These are phyloP conservation scores for Gastrolobium villosum DNA, from an alignment of 306 rosid genomes.

Conservation along the genomic window DNA sequence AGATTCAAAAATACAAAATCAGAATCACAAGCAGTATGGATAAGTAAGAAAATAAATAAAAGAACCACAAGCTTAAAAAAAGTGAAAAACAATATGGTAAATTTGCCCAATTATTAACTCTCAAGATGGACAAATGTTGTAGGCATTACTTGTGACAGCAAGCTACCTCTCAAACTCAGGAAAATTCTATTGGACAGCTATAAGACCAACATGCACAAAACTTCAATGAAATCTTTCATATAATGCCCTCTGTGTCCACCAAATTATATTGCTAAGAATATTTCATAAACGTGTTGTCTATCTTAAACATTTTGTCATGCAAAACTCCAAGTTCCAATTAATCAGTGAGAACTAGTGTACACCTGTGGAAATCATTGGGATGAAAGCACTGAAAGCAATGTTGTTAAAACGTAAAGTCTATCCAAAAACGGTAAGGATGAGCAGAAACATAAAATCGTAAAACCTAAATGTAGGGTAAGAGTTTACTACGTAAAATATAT, in stretches of 20 bases:
- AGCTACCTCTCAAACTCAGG: constrained; percentile 16
- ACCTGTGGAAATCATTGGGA: background rate
- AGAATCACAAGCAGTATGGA: constrained; percentile 10
- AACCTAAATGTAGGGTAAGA: too few species aligned
- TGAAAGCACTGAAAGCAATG: background rate
- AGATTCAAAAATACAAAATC: constrained; percentile 22
- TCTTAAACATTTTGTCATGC: background rate
- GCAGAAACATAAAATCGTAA: too few species aligned
- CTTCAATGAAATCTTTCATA: background rate
- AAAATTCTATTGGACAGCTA: constrained; percentile 5
- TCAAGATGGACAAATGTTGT: constrained; percentile 14
- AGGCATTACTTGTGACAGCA: background rate
- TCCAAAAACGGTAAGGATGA: too few species aligned
- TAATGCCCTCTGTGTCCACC: constrained; percentile 13
- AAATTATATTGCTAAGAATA: constrained; percentile 20
- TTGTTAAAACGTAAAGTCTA: too few species aligned
- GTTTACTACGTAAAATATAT: too few species aligned
- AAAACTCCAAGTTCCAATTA: constrained; percentile 1
- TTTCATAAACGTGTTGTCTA: background rate
- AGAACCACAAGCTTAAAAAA: background rate
- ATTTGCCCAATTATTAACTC: background rate
- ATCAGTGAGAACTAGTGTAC: background rate
- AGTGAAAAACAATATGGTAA: background rate
- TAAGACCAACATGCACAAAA: constrained; percentile 17
- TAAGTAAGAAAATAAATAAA: background rate